phyloP scores from a whole-genome alignment of 1,284 basidiomycete species.

The Omphalotus olearius region DNA sequence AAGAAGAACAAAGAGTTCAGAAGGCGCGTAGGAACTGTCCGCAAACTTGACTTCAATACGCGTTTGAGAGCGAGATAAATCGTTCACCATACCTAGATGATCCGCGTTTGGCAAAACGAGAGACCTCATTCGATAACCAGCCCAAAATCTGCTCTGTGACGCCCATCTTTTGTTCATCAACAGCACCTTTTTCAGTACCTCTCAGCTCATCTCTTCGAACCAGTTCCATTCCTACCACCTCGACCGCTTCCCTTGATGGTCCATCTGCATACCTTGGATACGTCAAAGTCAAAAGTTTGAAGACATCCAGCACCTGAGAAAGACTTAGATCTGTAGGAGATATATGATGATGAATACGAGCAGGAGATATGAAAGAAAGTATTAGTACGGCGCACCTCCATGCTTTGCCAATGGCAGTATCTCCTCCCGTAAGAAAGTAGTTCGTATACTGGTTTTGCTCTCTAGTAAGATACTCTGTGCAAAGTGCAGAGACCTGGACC shows the following conservation, averaged over 20 bases:
- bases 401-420: conserved; percentile 54
- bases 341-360: conserved; percentile 9
- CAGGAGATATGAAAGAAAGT: conserved; percentile 2
- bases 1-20: conserved; percentile 68
- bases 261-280: conserved; percentile 76
- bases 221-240: conserved; percentile 59
- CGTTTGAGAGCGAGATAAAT: background rate
- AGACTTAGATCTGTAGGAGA: conserved; percentile 52
- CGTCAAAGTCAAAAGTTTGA: conserved; percentile 68
- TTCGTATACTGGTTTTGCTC: conserved; percentile 49
- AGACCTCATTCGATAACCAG: conserved; percentile 68
- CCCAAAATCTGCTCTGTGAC: conserved; percentile 66
- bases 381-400: conserved; percentile 41
- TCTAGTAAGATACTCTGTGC: conserved; percentile 47
- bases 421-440: conserved; percentile 60
- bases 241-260: conserved; percentile 65
- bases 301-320: conserved; percentile 66
- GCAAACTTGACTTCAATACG: background rate
- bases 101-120: conserved; percentile 44
- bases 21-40: conserved; percentile 53
- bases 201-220: conserved; percentile 56
- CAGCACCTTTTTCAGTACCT: conserved; percentile 33
- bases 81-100: conserved; percentile 43
- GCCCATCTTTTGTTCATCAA: conserved; percentile 42
- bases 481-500: conserved; percentile 50